Percentiles rank a stretch among this genome's conserved stretches.
These are phyloP conservation scores for Fallopia convolvulus DNA, from an alignment of 148 eudicot species.

Conservation along the genomic window DNA sequence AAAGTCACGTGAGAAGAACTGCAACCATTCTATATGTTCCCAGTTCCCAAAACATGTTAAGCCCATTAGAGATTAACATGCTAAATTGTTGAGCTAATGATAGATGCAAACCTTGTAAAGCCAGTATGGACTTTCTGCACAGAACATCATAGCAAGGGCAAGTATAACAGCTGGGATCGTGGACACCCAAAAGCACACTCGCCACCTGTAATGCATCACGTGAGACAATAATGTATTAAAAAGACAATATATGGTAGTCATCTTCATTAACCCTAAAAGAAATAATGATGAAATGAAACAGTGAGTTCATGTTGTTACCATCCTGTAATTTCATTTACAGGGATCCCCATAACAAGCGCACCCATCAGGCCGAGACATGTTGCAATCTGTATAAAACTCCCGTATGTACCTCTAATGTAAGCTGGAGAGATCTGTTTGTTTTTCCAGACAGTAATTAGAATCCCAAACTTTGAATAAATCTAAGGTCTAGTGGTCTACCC, in stretches of 20 bases:
- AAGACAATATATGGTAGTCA: neutral
- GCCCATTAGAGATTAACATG: neutral
- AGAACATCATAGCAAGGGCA: conserved; percentile 68
- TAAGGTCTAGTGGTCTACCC: neutral
- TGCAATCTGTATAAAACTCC: conserved; percentile 93
- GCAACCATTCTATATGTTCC: neutral
- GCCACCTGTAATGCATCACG: conserved; percentile 60
- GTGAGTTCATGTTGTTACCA: conserved; percentile 43
- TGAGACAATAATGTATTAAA: neutral
- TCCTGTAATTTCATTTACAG: conserved; percentile 52
- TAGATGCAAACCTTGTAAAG: conserved; percentile 72
- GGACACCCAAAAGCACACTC: conserved; percentile 85
- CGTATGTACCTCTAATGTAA: conserved; percentile 92
- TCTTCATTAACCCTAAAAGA: neutral
- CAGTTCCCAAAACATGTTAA: neutral
- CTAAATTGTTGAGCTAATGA: neutral
- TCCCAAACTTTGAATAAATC: neutral
- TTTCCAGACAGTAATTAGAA: conserved; percentile 11
- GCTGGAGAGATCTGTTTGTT: conserved; percentile 90
- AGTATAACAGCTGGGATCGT: conserved; percentile 70
- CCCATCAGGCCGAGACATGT: conserved; percentile 79
- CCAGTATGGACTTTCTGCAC: conserved; percentile 96
- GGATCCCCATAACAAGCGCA: conserved; percentile 73
- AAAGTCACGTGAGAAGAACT: neutral
- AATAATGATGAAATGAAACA: neutral